These are phyloP conservation scores for Neurospora sublineolata DNA, from an alignment of 495 filamentous ascomycete species.

Conservation along the genomic window DNA sequence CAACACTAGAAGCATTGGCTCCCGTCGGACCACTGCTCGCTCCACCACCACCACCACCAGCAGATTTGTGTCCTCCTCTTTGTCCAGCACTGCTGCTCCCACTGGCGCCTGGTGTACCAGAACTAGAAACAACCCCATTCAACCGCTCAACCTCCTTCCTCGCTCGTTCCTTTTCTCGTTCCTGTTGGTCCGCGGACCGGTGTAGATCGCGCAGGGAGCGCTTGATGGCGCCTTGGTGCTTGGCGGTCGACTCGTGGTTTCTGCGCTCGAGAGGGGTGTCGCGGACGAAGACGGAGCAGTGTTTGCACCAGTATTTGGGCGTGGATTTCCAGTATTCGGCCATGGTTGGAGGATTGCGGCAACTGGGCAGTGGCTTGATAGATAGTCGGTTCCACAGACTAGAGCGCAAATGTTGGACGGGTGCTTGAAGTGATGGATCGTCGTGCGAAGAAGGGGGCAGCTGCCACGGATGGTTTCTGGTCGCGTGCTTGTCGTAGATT, in stretches of 20 bases:
- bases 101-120: constrained; percentile 7
- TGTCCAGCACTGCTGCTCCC: constrained; percentile 11
- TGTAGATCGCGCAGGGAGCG: constrained; percentile 84
- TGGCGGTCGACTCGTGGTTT: constrained; percentile 81
- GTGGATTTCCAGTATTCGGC: constrained; percentile 99
- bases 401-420: background rate
- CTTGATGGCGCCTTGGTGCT: constrained; percentile 82
- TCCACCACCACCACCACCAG: background rate
- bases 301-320: constrained; percentile 95
- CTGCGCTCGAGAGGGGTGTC: constrained; percentile 83
- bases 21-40: constrained; percentile 6
- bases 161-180: constrained; percentile 67
- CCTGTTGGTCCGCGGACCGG: constrained; percentile 62
- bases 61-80: background rate
- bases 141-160: constrained; percentile 79
- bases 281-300: constrained; percentile 81
- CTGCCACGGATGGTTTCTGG: background rate
- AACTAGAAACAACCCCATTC: constrained; percentile 55
- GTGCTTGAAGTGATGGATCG: background rate
- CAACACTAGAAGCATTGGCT: constrained; percentile 11
- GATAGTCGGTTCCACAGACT: background rate
- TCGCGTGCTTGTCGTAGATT: background rate
- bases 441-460: background rate
- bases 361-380: background rate
- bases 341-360: constrained; percentile 39